Evolutionary conservation across 345 rosid genomes (phyloP).

Genomic region (Lumnitzera littorea): DNA sequence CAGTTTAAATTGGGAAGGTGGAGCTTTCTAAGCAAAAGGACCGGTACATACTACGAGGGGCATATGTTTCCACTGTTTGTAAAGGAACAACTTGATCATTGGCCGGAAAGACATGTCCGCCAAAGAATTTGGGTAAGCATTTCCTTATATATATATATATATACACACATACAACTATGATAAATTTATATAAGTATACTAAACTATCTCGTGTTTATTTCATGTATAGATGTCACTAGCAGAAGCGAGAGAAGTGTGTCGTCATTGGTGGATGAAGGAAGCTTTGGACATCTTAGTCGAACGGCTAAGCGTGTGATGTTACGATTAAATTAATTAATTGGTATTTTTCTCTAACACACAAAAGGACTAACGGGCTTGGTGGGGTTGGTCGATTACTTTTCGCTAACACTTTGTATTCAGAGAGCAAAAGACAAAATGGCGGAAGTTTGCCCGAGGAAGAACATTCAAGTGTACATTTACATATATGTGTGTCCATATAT

Average conservation of each 20-base stretch:
- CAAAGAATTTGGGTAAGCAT: slow-evolving; percentile 64
- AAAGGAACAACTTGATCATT: slow-evolving; percentile 57
- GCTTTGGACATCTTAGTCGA: slow-evolving; percentile 58
- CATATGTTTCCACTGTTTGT: slow-evolving; percentile 87
- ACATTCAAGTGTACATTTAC: too few relatives aligned
- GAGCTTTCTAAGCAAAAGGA: slow-evolving; percentile 71
- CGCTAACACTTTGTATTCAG: too few relatives aligned
- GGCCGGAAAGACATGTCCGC: slow-evolving; percentile 70
- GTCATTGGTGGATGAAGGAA: slow-evolving; percentile 95
- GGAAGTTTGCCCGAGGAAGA: too few relatives aligned
- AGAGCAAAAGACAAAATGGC: too few relatives aligned
- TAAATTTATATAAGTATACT: too few relatives aligned
- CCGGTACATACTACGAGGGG: slow-evolving; percentile 77
- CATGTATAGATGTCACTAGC: slow-evolving; percentile 41
- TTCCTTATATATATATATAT: too few relatives aligned
- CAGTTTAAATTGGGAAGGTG: slow-evolving; percentile 75
- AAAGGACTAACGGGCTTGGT: too few relatives aligned
- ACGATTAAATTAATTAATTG: too few relatives aligned
- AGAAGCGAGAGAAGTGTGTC: slow-evolving; percentile 74
- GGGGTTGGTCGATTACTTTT: too few relatives aligned
- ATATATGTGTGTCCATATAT: too few relatives aligned
- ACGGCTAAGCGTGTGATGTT: slow-evolving; percentile 15
- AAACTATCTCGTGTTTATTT: not conserved
- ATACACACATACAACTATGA: too few relatives aligned
- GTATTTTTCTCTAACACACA: too few relatives aligned